A percentile compares a stretch with the other conserved stretches of the same genome.
Evolutionary conservation across 116 monocot species (phyloP).

Genomic region (Trichopus zeylanicus): DNA sequence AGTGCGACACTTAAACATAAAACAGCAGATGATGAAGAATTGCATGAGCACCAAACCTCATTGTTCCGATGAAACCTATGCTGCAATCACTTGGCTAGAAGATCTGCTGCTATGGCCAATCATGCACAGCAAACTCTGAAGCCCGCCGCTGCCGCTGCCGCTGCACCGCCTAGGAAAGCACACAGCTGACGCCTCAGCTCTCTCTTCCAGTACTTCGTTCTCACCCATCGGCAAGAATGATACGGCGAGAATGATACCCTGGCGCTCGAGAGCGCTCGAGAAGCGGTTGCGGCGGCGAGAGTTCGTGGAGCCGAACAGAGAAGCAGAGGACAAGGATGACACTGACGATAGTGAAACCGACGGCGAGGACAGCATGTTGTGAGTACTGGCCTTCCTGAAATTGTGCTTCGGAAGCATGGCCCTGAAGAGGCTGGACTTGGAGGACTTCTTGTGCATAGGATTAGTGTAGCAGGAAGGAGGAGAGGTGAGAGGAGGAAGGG

Average conservation of each 20-base stretch:
- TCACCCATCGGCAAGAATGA: too few relatives aligned
- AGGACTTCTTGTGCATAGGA: constrained; percentile 8
- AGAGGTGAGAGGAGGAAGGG: constrained; percentile 55
- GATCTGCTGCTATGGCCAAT: too few relatives aligned
- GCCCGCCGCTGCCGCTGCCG: too few relatives aligned
- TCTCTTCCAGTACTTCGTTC: background rate
- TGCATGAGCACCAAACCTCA: too few relatives aligned
- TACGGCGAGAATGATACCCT: background rate
- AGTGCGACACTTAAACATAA: too few relatives aligned
- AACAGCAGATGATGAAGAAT: too few relatives aligned
- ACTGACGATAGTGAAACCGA: constrained; percentile 6
- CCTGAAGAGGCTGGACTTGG: constrained; percentile 10
- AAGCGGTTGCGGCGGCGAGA: constrained; percentile 8
- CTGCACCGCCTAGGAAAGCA: too few relatives aligned
- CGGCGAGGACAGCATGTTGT: constrained; percentile 5
- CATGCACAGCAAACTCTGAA: too few relatives aligned
- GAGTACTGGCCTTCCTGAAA: background rate
- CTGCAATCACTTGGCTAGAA: too few relatives aligned
- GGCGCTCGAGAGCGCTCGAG: constrained; percentile 10
- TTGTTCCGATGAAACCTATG: too few relatives aligned
- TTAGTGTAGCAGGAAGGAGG: constrained; percentile 47
- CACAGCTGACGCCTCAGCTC: too few relatives aligned
- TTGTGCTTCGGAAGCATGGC: constrained; percentile 7
- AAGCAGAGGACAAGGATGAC: background rate
- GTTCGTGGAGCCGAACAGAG: constrained; percentile 3